phyloP scores from a whole-genome alignment of 192 early-diverging fungal genomes.

The Hyaloraphidium curvatum region DNA sequence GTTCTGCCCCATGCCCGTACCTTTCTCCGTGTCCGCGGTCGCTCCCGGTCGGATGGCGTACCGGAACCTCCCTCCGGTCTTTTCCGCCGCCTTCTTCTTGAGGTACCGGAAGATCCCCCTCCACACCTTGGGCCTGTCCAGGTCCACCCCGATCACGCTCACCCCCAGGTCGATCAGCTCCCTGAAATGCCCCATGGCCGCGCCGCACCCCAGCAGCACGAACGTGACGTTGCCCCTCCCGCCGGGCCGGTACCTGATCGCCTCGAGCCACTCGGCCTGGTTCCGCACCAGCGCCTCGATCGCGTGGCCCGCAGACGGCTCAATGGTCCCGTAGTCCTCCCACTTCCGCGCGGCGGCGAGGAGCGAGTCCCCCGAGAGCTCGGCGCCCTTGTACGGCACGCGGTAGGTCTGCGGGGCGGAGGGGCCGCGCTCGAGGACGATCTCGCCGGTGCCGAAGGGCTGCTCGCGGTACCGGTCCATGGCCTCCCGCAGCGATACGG shows the following conservation, averaged over 20 bases:
- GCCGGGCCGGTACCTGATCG: neutral
- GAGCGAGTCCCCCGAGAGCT: conserved; percentile 1
- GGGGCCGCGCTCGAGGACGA: neutral
- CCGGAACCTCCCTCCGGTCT: neutral
- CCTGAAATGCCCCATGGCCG: conserved; percentile 3
- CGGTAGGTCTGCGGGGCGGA: neutral
- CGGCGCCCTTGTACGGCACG: conserved; percentile 6
- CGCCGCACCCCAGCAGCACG: conserved; percentile 4
- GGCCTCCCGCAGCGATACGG: conserved; percentile 2
- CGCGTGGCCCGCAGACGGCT: neutral
- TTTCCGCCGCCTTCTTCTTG: conserved; percentile 3
- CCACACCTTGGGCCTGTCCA: conserved; percentile 1
- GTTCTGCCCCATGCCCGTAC: neutral
- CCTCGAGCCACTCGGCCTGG: neutral
- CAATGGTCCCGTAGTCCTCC: conserved; percentile 8
- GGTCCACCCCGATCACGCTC: conserved; percentile 6
- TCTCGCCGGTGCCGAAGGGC: conserved; percentile 1
- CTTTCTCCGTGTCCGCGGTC: neutral
- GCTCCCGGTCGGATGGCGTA: neutral
- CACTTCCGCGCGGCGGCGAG: neutral
- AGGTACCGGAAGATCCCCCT: conserved; percentile 1
- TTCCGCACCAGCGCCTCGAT: neutral
- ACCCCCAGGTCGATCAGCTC: conserved; percentile 4
- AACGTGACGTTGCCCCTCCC: neutral
- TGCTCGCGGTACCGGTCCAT: neutral